Evolutionary conservation across 108 stramenopile species (phyloP), one percentile per base, ranked within the genome.

Genomic region (Fistulifera solaris): DNA sequence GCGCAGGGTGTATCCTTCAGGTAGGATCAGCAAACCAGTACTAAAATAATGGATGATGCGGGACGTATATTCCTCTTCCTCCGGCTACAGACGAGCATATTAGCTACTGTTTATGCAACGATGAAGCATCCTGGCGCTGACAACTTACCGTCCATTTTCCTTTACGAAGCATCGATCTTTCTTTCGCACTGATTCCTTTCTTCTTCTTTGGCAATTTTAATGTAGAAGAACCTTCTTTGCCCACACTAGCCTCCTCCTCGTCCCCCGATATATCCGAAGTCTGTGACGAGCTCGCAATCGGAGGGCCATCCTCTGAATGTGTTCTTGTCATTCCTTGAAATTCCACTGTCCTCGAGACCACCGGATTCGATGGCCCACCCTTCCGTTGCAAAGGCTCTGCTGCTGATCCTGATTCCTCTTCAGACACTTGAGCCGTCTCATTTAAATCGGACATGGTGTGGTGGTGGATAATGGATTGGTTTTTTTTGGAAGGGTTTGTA

Each of bases 31-130:
- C 15, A 98, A 61, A 7, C 95, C 97, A 21, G 77, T 75, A 52
- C 82, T 77, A 54, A 98, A 96, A 54, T 88, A 72, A 45, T 95
- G 86, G 46, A 98, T 95, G 49, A 96, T 89, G n/a, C 83, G 62
- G 4, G 86, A 83, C 10, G 93, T 88, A 40, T 76, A 95, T 44
- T 92, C 84, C 64, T 92, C 90, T 68, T 92, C 90, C 58, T 92
- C 90, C 18, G 63, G 65, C 87, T 89, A 55, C 17, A 38, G 17
- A 49, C 50, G 54, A 52, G 43, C n/a, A 54, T 40, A 44, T 18
- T n/a, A 38, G 59, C 5, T 22, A 43, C 51, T 43, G 17, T 27
- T 44, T 31, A 35, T 43, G 40, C 13, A 38, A 13, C 21, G 12
- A 27, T 23, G 22, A 38, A 22, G 17, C 41, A 24, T 14, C 13